These are phyloP conservation scores for Spathaspora arborariae DNA, from an alignment of 805 yeast genomes.

Conservation along the genomic window DNA sequence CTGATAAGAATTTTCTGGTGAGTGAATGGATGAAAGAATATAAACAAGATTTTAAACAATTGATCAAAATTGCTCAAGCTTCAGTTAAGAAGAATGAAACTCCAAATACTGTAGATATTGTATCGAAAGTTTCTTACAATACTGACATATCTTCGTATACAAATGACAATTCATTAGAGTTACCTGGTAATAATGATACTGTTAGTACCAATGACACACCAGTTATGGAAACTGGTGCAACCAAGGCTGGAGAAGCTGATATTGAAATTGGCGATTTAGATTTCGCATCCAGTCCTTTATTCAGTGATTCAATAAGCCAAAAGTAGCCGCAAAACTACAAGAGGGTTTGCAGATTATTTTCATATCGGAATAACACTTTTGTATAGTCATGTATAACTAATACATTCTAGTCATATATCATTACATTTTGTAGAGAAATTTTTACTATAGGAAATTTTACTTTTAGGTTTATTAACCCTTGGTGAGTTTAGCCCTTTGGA, in stretches of 20 bases:
- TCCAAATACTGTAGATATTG: neutral
- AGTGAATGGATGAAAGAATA: constrained; percentile 41
- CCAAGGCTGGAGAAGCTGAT: neutral
- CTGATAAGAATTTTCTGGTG: constrained; percentile 46
- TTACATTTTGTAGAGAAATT: no score
- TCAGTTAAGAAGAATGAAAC: constrained; percentile 12
- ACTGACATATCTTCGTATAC: neutral
- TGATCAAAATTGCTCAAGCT: constrained; percentile 35
- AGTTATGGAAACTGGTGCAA: neutral
- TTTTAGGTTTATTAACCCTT: no score
- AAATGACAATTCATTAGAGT: neutral
- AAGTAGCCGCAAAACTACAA: neutral
- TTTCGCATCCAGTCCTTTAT: neutral
- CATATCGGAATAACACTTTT: no score
- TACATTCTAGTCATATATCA: no score
- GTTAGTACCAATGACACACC: neutral
- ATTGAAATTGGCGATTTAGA: neutral
- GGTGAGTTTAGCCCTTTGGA: no score
- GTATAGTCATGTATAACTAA: no score
- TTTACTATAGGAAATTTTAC: no score
- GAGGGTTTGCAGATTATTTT: no score
- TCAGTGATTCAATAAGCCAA: neutral
- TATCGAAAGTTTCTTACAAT: neutral
- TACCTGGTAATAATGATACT: neutral
- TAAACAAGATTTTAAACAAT: constrained; percentile 33